phyloP scores from a whole-genome alignment of 108 stramenopile genomes.

The Cylindrotheca fusiformis region DNA sequence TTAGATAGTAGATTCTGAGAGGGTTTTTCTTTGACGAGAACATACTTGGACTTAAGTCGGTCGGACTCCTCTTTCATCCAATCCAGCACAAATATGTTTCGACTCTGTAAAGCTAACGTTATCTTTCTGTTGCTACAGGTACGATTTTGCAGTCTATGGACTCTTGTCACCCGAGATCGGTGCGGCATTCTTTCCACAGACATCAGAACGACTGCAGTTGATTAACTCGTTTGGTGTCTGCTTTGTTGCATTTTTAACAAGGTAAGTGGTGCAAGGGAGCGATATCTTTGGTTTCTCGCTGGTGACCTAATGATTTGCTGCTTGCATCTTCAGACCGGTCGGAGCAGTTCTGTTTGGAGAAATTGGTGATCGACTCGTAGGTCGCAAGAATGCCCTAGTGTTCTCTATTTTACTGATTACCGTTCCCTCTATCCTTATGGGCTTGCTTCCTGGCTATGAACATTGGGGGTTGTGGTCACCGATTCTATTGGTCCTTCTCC shows the following conservation, averaged over 20 bases:
- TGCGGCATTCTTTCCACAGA: slow-evolving; percentile 68
- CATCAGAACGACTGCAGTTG: slow-evolving; percentile 53
- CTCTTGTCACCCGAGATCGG: slow-evolving; percentile 77
- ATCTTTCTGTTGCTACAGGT: slow-evolving; percentile 41
- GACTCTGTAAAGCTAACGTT: too few relatives aligned
- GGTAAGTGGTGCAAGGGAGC: slow-evolving; percentile 33
- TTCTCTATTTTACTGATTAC: slow-evolving; percentile 70
- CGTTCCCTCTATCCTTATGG: slow-evolving; percentile 82
- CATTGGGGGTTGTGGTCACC: slow-evolving; percentile 60
- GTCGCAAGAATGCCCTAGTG: slow-evolving; percentile 61
- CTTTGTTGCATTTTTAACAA: slow-evolving; percentile 83
- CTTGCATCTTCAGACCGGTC: slow-evolving; percentile 24
- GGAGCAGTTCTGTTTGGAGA: slow-evolving; percentile 71
- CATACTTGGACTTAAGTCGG: too few relatives aligned
- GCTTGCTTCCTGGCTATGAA: slow-evolving; percentile 76
- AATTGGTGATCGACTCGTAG: slow-evolving; percentile 66
- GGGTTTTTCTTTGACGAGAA: slow-evolving; percentile 4
- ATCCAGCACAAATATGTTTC: too few relatives aligned
- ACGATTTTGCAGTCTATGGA: slow-evolving; percentile 89
- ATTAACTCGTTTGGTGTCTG: slow-evolving; percentile 83
- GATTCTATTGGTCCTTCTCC: slow-evolving; percentile 54
- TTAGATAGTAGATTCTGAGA: slow-evolving; percentile 40
- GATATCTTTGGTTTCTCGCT: slow-evolving; percentile 27
- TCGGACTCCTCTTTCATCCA: too few relatives aligned
- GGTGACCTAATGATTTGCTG: neutral